A percentile compares a stretch with the other conserved stretches of the same genome.
Evolutionary conservation across 2,329 filamentous ascomycete genomes (phyloP).

Genomic region (Verticillium alfalfae): DNA sequence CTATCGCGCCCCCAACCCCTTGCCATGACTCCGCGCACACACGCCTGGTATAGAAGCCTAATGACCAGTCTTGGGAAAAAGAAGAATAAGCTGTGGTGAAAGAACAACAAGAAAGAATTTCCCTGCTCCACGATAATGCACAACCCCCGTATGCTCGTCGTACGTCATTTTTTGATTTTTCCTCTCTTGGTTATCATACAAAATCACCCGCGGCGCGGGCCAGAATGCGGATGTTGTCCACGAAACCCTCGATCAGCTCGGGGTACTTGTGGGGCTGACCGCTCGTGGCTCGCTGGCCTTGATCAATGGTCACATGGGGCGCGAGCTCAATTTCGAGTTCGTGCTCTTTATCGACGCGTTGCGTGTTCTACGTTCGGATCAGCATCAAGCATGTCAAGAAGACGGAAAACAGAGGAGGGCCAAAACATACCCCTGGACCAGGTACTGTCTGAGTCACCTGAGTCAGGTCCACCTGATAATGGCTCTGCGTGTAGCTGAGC

Average conservation of each 20-base stretch:
- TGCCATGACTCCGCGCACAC: too few species aligned
- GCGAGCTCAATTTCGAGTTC: slow-evolving; percentile 77
- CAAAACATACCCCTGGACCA: slow-evolving; percentile 28
- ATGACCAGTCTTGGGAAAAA: too few species aligned
- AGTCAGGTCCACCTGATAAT: slow-evolving; percentile 87
- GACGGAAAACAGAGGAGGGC: not conserved
- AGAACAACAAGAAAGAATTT: too few species aligned
- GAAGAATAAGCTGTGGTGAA: too few species aligned
- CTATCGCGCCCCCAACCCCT: too few species aligned
- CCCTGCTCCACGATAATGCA: too few species aligned
- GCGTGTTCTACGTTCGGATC: slow-evolving; percentile 24
- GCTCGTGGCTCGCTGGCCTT: slow-evolving; percentile 51
- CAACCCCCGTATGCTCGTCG: not conserved
- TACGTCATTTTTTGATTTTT: too few species aligned
- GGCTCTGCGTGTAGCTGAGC: slow-evolving; percentile 81
- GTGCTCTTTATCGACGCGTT: slow-evolving; percentile 58
- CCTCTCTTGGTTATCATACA: not conserved
- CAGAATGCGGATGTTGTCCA: slow-evolving; percentile 66
- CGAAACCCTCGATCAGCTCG: slow-evolving; percentile 64
- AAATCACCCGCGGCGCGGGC: slow-evolving; percentile 23
- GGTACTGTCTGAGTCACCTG: slow-evolving; percentile 61
- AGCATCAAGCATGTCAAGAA: not conserved
- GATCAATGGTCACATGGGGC: slow-evolving; percentile 57
- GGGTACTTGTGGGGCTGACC: slow-evolving; percentile 55
- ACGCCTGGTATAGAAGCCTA: too few species aligned